Evolutionary conservation across 23 red algal species (phyloP), one percentile per base, ranked within the genome.

Genomic region (Gracilariopsis chorda): DNA sequence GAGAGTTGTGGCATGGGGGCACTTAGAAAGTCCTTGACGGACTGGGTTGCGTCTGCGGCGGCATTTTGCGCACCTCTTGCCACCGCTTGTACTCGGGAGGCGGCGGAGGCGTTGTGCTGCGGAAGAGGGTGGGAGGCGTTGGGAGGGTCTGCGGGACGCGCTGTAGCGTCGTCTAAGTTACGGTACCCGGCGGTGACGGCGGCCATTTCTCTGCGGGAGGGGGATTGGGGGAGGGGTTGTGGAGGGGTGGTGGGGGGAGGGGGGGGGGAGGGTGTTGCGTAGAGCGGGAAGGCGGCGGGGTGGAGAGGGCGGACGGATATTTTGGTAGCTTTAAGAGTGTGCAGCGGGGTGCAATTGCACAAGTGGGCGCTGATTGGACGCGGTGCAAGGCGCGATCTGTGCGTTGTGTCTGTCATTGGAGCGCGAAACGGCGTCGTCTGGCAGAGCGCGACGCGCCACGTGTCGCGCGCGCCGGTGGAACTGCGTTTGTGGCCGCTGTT

Each of bases 1-100:
- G 36, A 57, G 52, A 96, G 34, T 24, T 75, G 62, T 28, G 82
- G 78, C 29, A 56, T 78, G 49, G 84, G 84, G 3, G 41, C 84
- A 2, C 41, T 36, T 35, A 83, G 19, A 25, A 92, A 62, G 40
- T 82, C 39, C 42, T 53, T 56, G 2, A 92, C 88, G 37, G 81
- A 53, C 29, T 86, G 59, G 12, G 51, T 49, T 27, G 84, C 84
- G 28, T 53, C 70, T 19, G 63, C 45, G 46, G 67, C 67, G 2
- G 61, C 84, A 7, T 28, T 14, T 7, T 49, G 58, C 9, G 84
- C 84, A 25, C 84, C 84, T n/a, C 84, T 63, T 27, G 84, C 84
- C 13, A 88, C 84, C 42, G 81, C 81, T n/a, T 86, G 60, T n/a
- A 86, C 63, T 60, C 81, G 43, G 21, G 43, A 33, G 33, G 30